These are phyloP conservation scores for Scheffersomyces illinoinensis DNA, from an alignment of 1,139 yeast species.

Conservation along the genomic window DNA sequence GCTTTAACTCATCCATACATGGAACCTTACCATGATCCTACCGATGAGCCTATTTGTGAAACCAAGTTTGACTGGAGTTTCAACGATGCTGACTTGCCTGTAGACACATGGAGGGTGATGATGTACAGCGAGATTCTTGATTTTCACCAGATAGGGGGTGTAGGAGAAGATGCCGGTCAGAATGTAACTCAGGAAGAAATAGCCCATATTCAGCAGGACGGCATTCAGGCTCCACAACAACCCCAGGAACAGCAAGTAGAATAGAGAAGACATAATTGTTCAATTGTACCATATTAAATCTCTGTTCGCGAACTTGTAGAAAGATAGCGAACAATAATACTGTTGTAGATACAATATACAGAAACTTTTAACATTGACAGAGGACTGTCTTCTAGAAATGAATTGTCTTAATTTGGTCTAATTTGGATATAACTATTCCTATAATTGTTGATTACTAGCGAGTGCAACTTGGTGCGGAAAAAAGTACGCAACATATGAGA, in stretches of 20 bases:
- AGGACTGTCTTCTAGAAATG: not conserved
- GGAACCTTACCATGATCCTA: conserved; percentile 97
- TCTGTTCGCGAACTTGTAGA: not conserved
- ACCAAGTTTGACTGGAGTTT: conserved; percentile 97
- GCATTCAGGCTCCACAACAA: conserved; percentile 26
- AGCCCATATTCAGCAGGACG: conserved; percentile 33
- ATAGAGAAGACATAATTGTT: conserved; percentile 4
- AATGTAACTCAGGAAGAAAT: conserved; percentile 21
- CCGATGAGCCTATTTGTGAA: conserved; percentile 94
- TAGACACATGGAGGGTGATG: conserved; percentile 98
- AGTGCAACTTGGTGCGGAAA: not conserved
- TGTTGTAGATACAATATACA: not conserved
- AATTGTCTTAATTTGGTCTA: too few relatives aligned
- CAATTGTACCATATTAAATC: not conserved
- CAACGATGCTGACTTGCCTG: conserved; percentile 96
- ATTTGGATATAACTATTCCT: not conserved
- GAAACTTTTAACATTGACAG: not conserved
- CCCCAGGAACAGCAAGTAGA: conserved; percentile 14
- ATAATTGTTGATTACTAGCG: not conserved
- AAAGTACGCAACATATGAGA: not conserved
- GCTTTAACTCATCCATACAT: conserved; percentile 89
- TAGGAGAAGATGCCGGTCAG: conserved; percentile 10
- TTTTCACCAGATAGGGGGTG: conserved; percentile 77
- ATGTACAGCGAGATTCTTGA: conserved; percentile 97
- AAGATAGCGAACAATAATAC: not conserved